phyloP scores from a whole-genome alignment of 1,284 basidiomycete species.

The Tylopilus sp. region DNA sequence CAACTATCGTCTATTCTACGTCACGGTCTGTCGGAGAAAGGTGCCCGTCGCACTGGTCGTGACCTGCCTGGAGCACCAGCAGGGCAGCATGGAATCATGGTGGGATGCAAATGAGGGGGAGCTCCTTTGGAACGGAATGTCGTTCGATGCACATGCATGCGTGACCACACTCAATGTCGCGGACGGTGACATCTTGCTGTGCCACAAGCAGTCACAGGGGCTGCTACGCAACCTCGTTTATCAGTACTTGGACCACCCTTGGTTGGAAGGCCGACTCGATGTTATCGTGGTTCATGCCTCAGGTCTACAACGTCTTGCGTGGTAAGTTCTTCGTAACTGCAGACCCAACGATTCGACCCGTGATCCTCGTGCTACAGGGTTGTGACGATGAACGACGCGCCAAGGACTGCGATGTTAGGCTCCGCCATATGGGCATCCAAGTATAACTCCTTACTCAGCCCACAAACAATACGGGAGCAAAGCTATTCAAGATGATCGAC shows the following conservation, averaged over 20 bases:
- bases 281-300: background rate
- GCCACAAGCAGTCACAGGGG: background rate
- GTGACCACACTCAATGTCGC: background rate
- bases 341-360: background rate
- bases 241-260: background rate
- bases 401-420: background rate
- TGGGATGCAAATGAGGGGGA: background rate
- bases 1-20: background rate
- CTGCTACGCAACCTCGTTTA: background rate
- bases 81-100: background rate
- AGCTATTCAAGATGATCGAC: background rate
- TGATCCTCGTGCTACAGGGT: background rate
- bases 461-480: no score
- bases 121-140: background rate
- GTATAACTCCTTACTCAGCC: no score
- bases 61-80: background rate
- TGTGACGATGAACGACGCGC: background rate
- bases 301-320: background rate
- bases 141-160: conserved; percentile 1
- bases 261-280: background rate
- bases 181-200: background rate
- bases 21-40: background rate
- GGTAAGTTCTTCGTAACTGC: no score
- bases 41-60: background rate
- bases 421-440: background rate